Evolutionary conservation across 176 grass and related monocot genomes (phyloP).

Genomic region (Leersia perrieri): DNA sequence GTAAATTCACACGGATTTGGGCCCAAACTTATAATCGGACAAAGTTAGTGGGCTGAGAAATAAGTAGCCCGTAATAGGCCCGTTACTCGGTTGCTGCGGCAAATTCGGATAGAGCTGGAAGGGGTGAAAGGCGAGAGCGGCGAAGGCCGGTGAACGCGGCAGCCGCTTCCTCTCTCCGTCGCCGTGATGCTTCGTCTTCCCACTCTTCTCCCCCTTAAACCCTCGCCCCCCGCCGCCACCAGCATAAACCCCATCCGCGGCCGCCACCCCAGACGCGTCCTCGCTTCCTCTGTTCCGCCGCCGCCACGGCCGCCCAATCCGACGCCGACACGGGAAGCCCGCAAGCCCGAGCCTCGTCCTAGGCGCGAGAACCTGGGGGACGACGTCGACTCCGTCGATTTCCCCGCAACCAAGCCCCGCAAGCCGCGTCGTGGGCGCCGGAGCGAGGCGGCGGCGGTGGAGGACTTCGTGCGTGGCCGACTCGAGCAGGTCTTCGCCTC

Average conservation of each 20-base stretch:
- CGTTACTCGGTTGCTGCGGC: background rate
- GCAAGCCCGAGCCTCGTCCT: background rate
- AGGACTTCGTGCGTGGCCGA: slow-evolving; percentile 74
- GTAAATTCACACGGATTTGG: background rate
- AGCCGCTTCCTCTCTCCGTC: background rate
- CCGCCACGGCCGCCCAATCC: slow-evolving; percentile 26
- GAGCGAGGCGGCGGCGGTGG: slow-evolving; percentile 56
- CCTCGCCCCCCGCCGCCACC: background rate
- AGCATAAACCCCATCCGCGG: slow-evolving; percentile 3
- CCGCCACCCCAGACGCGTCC: background rate
- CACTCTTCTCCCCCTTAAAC: slow-evolving; percentile 42
- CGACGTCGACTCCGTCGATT: background rate
- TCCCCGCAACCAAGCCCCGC: slow-evolving; percentile 47
- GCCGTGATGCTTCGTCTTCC: slow-evolving; percentile 44
- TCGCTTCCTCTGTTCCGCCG: slow-evolving; percentile 24
- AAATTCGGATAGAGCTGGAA: slow-evolving; percentile 27
- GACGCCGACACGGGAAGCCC: slow-evolving; percentile 10
- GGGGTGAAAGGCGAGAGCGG: background rate
- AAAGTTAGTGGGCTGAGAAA: background rate
- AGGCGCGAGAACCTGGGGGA: background rate
- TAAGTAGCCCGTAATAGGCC: background rate
- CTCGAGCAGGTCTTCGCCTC: slow-evolving; percentile 74
- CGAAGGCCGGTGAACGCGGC: background rate
- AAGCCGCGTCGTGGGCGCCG: slow-evolving; percentile 54
- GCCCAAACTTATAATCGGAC: background rate